phyloP scores from a whole-genome alignment of 208 protist genomes.

The Wallacemonas rigidus region DNA sequence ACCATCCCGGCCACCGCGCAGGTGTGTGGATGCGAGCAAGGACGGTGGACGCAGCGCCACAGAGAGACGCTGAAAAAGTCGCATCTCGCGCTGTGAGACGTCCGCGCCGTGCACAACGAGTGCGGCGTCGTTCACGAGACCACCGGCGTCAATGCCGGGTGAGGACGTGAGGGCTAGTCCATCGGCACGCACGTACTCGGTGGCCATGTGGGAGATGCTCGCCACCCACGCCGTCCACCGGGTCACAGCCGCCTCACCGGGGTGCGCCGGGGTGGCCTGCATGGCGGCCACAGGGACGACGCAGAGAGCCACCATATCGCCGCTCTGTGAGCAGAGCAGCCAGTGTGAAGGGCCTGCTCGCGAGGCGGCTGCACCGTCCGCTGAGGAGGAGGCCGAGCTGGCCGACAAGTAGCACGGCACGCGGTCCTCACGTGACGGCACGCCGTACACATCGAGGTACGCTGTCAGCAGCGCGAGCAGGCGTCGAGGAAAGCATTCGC shows the following conservation, averaged over 20 bases:
- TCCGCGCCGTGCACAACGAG: conserved; percentile 8
- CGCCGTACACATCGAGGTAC: conserved; percentile 16
- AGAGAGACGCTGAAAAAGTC: neutral
- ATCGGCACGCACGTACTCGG: neutral
- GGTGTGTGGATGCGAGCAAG: neutral
- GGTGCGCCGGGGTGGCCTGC: neutral
- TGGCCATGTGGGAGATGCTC: neutral
- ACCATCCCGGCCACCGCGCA: neutral
- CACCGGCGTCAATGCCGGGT: neutral
- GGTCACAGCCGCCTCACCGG: neutral
- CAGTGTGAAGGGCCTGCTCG: conserved; percentile 6
- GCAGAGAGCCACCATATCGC: neutral
- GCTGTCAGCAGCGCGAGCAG: conserved; percentile 3
- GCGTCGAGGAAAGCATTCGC: conserved; percentile 4
- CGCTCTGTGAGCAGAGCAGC: neutral
- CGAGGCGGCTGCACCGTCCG: too few relatives aligned
- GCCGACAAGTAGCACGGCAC: conserved; percentile 9
- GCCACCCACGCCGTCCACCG: conserved; percentile 6
- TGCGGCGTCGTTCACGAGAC: neutral
- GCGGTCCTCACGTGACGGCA: neutral
- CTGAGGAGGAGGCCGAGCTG: neutral
- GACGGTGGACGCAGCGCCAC: too few relatives aligned
- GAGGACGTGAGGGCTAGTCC: neutral
- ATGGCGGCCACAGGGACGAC: conserved; percentile 6
- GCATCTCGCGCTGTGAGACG: conserved; percentile 2